Evolutionary conservation across 2,329 filamentous ascomycete genomes (phyloP), one percentile per base, ranked within the genome.

Genomic region (Epichloe typhina): DNA sequence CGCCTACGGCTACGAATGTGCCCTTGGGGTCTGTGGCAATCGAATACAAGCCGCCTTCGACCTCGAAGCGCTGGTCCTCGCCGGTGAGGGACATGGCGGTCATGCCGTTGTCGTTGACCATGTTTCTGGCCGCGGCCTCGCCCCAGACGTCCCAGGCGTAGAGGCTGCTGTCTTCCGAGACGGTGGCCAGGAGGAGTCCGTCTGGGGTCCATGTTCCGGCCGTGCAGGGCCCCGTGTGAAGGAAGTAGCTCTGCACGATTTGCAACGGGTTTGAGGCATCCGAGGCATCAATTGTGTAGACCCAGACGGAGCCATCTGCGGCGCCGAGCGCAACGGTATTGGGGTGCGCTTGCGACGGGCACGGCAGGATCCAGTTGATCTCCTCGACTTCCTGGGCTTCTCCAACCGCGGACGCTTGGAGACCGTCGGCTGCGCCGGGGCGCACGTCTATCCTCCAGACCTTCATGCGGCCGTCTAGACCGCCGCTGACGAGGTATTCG

Each of bases 91-190:
- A 82, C 6, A 97, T 80, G 12, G 90, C 82, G 0, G 87, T 77
- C 68, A 74, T 72, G 42, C 76, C 75, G 58, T 77, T 78, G 57
- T 75, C 71, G 50, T 69, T 69, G 46, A 68, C 65, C 8, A 79
- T 62, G 35, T 69, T 70, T 58, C 70, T 69, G 42, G 72, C 83
- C 3, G 84, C 83, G 1, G 86, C 87, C 21, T 82, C 78, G 46
- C 88, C 87, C 69, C 89, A 95, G 13, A 90, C 84, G 62, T 97
- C 93, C 80, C 88, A 96, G 23, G 95, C 90, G 65, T 90, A 91
- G 52, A 98, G 76, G 58, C 83, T 90, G 52, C 82, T 79, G 66
- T 97, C 91, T 64, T 97, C 91, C 42, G 84, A 83, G 4, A 97
- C 88, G 0, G 90, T 96, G 6, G 86, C 88, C 2, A 98, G 77